Evolutionary conservation across 2,329 filamentous ascomycete species (phyloP).

Genomic region (Cladosporium sp.): DNA sequence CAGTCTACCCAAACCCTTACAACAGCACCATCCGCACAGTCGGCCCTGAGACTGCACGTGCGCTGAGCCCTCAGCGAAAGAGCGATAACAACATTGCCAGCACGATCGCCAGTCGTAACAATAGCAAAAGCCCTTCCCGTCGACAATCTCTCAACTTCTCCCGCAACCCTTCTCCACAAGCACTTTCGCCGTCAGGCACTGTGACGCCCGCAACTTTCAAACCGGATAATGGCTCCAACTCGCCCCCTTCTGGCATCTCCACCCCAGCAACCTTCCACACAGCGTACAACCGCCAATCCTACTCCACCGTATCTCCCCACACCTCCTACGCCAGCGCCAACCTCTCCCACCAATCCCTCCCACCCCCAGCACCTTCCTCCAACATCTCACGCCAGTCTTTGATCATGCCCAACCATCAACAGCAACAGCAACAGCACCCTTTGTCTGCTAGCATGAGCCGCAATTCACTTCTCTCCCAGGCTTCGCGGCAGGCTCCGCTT

Average conservation of each 20-base stretch:
- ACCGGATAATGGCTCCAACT: constrained; percentile 1
- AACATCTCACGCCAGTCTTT: constrained; percentile 15
- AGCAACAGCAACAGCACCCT: constrained; percentile 12
- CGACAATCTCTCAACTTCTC: constrained; percentile 16
- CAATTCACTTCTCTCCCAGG: not conserved
- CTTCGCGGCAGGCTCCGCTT: constrained; percentile 5
- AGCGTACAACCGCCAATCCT: not conserved
- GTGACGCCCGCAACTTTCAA: constrained; percentile 12
- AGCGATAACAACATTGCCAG: constrained; percentile 2
- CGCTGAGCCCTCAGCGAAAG: constrained; percentile 7
- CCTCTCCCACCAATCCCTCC: not conserved
- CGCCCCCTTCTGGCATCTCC: constrained; percentile 2
- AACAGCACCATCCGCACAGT: constrained; percentile 15
- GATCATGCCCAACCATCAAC: constrained; percentile 9
- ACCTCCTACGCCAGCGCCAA: constrained; percentile 3
- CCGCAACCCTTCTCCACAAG: constrained; percentile 2
- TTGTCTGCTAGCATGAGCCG: not conserved
- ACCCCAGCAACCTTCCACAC: constrained; percentile 18
- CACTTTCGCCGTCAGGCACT: not conserved
- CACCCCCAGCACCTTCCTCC: not conserved
- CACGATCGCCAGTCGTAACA: not conserved
- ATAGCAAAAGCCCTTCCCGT: constrained; percentile 5
- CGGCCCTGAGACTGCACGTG: constrained; percentile 6
- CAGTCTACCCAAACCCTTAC: constrained; percentile 14
- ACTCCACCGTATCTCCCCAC: not conserved